phyloP scores from a whole-genome alignment of 78 protist genomes.

The Mastigamoeba balamuthi region DNA sequence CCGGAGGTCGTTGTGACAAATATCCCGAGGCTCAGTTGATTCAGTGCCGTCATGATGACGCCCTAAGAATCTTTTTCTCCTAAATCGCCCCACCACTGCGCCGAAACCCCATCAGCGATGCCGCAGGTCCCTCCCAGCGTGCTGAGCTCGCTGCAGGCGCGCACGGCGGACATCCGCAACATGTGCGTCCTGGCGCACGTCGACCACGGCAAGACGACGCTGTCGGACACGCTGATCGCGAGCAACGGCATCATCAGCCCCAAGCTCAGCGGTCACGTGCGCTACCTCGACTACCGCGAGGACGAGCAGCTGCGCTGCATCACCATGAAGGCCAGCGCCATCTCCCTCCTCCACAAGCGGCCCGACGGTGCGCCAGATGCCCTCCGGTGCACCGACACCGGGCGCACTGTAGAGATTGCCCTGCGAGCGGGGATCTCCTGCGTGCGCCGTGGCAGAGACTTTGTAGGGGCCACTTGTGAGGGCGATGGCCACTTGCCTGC shows the following conservation, averaged over 20 bases:
- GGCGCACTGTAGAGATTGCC: too few relatives aligned
- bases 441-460: too few relatives aligned
- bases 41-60: too few relatives aligned
- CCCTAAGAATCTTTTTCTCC: too few relatives aligned
- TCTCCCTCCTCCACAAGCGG: conserved; percentile 54
- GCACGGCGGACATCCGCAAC: conserved; percentile 56
- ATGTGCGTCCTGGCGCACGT: conserved; percentile 93
- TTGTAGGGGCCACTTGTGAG: too few relatives aligned
- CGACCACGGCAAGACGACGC: conserved; percentile 95
- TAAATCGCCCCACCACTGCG: too few relatives aligned
- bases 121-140: background rate
- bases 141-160: conserved; percentile 9
- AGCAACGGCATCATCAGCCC: conserved; percentile 82
- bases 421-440: too few relatives aligned
- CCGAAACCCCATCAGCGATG: background rate
- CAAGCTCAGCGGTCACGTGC: conserved; percentile 74
- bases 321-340: conserved; percentile 93
- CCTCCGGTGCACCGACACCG: background rate
- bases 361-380: background rate
- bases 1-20: too few relatives aligned
- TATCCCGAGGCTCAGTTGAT: too few relatives aligned
- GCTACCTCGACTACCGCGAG: conserved; percentile 78
- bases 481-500: too few relatives aligned
- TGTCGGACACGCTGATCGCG: conserved; percentile 81
- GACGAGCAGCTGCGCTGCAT: conserved; percentile 92